A percentile compares a stretch with the other conserved stretches of the same genome.
Conservation (phyloP, 305 asterid species). For the Rubia balearica region DNA sequence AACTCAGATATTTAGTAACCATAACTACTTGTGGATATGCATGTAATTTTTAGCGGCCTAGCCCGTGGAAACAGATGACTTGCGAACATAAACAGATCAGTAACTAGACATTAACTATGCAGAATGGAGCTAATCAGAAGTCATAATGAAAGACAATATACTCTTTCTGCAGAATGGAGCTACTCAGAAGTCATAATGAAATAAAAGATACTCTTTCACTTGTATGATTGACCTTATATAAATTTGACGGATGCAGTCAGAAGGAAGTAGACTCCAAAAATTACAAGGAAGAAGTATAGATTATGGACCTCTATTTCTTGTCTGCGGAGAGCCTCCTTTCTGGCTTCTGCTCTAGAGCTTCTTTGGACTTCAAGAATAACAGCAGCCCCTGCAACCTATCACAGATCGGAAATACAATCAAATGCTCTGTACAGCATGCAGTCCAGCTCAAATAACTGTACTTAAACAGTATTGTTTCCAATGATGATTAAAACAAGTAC, state of each 20-base stretch:
- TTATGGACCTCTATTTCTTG: conserved; percentile 58
- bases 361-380: conserved; percentile 69
- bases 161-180: background rate
- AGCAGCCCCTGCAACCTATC: conserved; percentile 66
- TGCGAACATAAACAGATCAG: background rate
- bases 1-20: background rate
- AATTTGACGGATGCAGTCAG: background rate
- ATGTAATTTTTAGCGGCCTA: background rate
- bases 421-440: background rate
- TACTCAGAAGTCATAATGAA: background rate
- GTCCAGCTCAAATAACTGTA: background rate
- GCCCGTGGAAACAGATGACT: background rate
- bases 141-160: background rate
- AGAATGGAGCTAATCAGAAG: background rate
- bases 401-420: conserved; percentile 9
- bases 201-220: background rate
- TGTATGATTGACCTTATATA: background rate
- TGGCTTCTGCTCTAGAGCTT: conserved; percentile 69
- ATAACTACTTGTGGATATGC: background rate
- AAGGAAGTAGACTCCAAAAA: background rate
- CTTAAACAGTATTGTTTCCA: background rate
- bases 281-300: conserved; percentile 11
- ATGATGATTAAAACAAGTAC: background rate
- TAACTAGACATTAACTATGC: too few relatives aligned
- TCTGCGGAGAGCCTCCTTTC: conserved; percentile 61